These are phyloP conservation scores for Suillus placidus DNA, from an alignment of 768 basidiomycete genomes.

Conservation along the genomic window DNA sequence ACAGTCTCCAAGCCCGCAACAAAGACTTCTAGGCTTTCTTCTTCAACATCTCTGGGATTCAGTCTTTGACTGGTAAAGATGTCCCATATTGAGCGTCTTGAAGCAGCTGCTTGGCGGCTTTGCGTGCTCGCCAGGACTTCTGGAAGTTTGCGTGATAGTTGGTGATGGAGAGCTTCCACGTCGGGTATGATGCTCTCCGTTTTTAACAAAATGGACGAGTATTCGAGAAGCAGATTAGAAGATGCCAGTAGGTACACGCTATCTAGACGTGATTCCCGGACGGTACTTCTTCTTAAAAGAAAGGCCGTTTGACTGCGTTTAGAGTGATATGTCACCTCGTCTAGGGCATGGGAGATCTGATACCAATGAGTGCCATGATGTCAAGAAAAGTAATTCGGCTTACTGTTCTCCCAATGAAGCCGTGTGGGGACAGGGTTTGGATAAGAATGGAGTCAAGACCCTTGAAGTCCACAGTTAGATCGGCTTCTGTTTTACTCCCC, in stretches of 20 bases:
- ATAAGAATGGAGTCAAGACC: slow-evolving; percentile 23
- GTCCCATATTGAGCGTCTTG: background rate
- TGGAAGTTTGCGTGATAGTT: slow-evolving; percentile 11
- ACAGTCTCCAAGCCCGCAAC: slow-evolving; percentile 25
- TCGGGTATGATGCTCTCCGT: slow-evolving; percentile 18
- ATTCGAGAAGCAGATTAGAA: slow-evolving; percentile 36
- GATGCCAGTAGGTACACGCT: slow-evolving; percentile 33
- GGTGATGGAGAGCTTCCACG: slow-evolving; percentile 21
- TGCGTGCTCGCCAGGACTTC: background rate
- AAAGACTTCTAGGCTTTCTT: slow-evolving; percentile 18
- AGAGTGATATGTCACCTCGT: slow-evolving; percentile 29
- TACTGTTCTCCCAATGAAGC: slow-evolving; percentile 35
- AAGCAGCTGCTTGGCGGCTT: slow-evolving; percentile 11
- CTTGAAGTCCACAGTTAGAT: slow-evolving; percentile 21
- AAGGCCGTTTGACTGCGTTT: slow-evolving; percentile 10
- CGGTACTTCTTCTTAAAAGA: background rate
- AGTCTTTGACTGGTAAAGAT: background rate
- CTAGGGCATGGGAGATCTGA: slow-evolving; percentile 33
- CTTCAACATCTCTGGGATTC: slow-evolving; percentile 5
- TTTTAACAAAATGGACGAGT: slow-evolving; percentile 31
- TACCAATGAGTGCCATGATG: slow-evolving; percentile 7
- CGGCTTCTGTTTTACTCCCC: slow-evolving; percentile 12
- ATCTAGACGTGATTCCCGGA: slow-evolving; percentile 20
- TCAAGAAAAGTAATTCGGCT: slow-evolving; percentile 6
- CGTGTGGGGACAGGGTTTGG: slow-evolving; percentile 23